Conservation (phyloP, 192 early-diverging fungal species). For the Coemansia reversa region DNA sequence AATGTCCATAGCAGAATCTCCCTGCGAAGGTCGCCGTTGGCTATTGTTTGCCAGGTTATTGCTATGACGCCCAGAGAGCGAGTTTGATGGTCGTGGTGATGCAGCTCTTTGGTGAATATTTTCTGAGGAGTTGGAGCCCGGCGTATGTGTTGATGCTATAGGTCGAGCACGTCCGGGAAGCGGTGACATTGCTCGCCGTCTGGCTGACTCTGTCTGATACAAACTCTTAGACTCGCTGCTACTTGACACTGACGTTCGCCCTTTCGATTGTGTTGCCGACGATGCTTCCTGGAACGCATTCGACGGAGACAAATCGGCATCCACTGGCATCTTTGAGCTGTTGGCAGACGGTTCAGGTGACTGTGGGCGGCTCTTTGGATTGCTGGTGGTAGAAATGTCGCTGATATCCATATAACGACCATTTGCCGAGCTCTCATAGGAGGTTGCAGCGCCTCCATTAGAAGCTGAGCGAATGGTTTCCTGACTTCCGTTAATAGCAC, state of each 20-base stretch:
- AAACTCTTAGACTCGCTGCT: not conserved
- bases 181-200: conserved; percentile 28
- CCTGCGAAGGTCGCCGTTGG: conserved; percentile 12
- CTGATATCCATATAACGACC: conserved; percentile 35
- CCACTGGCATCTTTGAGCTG: conserved; percentile 11
- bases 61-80: not conserved
- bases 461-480: not conserved
- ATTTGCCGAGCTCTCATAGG: conserved; percentile 8
- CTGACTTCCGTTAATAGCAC: not conserved
- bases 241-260: not conserved
- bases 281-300: not conserved
- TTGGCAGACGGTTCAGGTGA: conserved; percentile 23
- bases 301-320: not conserved
- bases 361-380: conserved; percentile 31
- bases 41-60: conserved; percentile 6
- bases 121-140: conserved; percentile 12
- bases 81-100: conserved; percentile 12
- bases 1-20: conserved; percentile 34
- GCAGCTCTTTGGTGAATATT: conserved; percentile 4
- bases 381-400: conserved; percentile 51
- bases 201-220: not conserved
- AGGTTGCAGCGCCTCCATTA: not conserved
- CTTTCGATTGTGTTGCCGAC: not conserved
- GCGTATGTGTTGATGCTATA: not conserved
- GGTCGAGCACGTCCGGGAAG: conserved; percentile 13